Evolutionary conservation across 2,329 filamentous ascomycete genomes (phyloP).

Genomic region (Aureobasidium subglaciale): DNA sequence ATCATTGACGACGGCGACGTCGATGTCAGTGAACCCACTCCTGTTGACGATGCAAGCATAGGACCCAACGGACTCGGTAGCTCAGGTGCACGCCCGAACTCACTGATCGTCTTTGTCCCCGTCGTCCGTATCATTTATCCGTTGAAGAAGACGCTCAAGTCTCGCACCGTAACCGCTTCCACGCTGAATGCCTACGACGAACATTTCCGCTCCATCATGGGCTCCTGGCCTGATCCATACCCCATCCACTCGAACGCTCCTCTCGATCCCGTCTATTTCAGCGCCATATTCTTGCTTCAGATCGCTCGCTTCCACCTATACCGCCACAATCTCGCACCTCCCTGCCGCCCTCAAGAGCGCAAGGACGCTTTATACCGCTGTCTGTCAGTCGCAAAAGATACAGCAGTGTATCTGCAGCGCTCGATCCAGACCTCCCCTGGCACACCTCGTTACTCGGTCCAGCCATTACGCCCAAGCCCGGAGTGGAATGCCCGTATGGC

Average conservation of each 20-base stretch:
- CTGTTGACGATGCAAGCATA: constrained; percentile 74
- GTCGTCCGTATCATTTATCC: constrained; percentile 72
- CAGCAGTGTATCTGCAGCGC: constrained; percentile 66
- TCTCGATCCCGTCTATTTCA: constrained; percentile 66
- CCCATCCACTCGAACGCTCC: constrained; percentile 59
- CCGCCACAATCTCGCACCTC: constrained; percentile 76
- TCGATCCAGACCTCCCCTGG: constrained; percentile 42
- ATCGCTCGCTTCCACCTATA: constrained; percentile 79
- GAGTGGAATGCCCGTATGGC: constrained; percentile 52
- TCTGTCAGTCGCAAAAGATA: constrained; percentile 67
- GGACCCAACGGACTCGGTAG: constrained; percentile 43
- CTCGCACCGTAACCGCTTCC: constrained; percentile 57
- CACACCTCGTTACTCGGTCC: constrained; percentile 22
- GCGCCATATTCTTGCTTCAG: constrained; percentile 70
- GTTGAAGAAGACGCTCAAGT: constrained; percentile 62
- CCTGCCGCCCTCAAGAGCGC: constrained; percentile 59
- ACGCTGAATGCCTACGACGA: constrained; percentile 73
- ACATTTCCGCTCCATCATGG: constrained; percentile 69
- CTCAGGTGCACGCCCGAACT: constrained; percentile 52
- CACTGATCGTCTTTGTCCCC: constrained; percentile 71
- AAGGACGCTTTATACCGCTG: constrained; percentile 70
- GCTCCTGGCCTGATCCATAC: constrained; percentile 67
- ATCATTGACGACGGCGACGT: constrained; percentile 84
- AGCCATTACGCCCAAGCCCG: constrained; percentile 21
- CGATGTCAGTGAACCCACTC: constrained; percentile 71